phyloP scores from a whole-genome alignment of 495 filamentous ascomycete genomes.

The Trichoderma gamsii region DNA sequence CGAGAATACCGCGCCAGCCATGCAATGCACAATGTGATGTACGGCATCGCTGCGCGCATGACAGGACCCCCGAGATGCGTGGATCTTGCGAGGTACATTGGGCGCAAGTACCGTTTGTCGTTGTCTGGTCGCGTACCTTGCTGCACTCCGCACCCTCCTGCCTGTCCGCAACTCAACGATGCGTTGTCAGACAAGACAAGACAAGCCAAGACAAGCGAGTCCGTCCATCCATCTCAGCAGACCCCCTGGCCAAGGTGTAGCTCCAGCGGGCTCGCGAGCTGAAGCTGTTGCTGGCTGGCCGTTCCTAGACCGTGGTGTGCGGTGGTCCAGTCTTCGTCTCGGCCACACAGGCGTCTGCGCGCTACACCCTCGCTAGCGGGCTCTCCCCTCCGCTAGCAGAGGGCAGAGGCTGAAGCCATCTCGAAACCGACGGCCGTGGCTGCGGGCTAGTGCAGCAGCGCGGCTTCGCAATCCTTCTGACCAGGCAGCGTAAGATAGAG shows the following conservation, averaged over 20 bases:
- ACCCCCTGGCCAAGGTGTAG: no score
- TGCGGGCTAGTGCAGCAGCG: background rate
- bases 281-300: background rate
- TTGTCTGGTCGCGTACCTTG: background rate
- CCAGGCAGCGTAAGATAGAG: background rate
- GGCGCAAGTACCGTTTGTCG: background rate
- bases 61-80: background rate
- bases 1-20: constrained; percentile 4
- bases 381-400: background rate
- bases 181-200: no score
- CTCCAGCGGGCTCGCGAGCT: no score
- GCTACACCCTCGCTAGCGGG: background rate
- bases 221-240: no score
- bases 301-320: background rate
- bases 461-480: background rate
- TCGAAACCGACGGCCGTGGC: background rate
- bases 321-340: background rate
- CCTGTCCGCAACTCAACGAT: background rate
- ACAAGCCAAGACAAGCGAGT: no score
- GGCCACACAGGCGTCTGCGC: background rate
- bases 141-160: background rate
- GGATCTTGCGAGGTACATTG: background rate
- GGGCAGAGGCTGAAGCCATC: background rate
- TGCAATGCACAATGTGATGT: constrained; percentile 4
- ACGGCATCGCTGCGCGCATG: constrained; percentile 8